Conservation (phyloP, 2,329 filamentous ascomycete genomes). For the Sporothrix euskadiensis region DNA sequence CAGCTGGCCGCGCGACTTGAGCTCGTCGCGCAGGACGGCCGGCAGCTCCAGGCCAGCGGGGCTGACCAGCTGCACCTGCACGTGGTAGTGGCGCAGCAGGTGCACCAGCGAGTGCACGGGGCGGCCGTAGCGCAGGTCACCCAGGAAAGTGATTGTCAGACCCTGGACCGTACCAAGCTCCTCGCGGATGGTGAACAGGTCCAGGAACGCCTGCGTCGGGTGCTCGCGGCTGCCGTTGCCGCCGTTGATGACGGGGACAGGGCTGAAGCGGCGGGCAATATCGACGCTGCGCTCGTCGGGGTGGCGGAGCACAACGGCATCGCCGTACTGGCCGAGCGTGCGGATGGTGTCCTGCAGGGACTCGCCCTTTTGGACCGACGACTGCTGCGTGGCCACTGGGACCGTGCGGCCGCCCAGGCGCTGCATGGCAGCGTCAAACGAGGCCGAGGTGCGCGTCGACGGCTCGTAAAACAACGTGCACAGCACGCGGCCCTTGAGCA, state of each 20-base stretch:
- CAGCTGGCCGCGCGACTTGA: conserved; percentile 74
- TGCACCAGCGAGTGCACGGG: conserved; percentile 95
- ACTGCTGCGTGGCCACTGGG: conserved; percentile 76
- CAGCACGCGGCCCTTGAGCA: conserved; percentile 82
- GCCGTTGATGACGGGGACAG: conserved; percentile 93
- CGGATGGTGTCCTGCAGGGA: conserved; percentile 89
- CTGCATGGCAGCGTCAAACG: conserved; percentile 98
- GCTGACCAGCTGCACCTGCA: conserved; percentile 87
- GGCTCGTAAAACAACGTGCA: conserved; percentile 98
- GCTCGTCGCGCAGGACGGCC: conserved; percentile 67
- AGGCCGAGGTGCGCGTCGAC: conserved; percentile 90
- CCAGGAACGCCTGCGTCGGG: conserved; percentile 94
- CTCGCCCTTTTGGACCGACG: conserved; percentile 93
- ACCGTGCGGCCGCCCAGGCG: conserved; percentile 87
- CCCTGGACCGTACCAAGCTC: conserved; percentile 94
- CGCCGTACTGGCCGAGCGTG: conserved; percentile 89
- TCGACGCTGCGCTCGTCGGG: conserved; percentile 79
- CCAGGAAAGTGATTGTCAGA: conserved; percentile 92
- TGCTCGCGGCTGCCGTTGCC: conserved; percentile 96
- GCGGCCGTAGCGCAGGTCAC: conserved; percentile 89
- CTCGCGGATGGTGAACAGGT: conserved; percentile 97
- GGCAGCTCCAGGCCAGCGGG: conserved; percentile 79
- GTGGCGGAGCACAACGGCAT: conserved; percentile 94
- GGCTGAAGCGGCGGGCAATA: conserved; percentile 80
- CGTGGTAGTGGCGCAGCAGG: conserved; percentile 92